These are phyloP conservation scores for Geotrichum restrictum DNA, from an alignment of 1,139 yeast genomes.

Conservation along the genomic window DNA sequence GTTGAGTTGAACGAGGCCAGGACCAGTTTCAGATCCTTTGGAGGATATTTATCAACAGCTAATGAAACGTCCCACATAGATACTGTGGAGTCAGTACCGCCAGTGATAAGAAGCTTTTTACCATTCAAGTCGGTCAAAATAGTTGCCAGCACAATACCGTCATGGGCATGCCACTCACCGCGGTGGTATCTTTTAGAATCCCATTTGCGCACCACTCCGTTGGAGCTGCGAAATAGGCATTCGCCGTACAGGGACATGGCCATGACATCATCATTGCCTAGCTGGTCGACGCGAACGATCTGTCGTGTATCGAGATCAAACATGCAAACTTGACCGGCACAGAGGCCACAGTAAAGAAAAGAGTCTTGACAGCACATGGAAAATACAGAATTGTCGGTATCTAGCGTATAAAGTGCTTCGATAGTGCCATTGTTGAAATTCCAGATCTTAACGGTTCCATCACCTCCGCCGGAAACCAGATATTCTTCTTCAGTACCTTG, in stretches of 20 bases:
- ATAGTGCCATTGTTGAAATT: constrained; percentile 36
- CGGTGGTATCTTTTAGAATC: constrained; percentile 31
- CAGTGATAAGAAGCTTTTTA: constrained; percentile 44
- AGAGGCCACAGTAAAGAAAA: constrained; percentile 72
- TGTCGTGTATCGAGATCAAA: constrained; percentile 85
- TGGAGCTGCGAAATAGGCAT: constrained; percentile 50
- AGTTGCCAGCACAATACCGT: constrained; percentile 34
- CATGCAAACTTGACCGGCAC: constrained; percentile 66
- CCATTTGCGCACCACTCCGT: constrained; percentile 34
- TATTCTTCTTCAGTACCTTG: constrained; percentile 36
- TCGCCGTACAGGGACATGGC: constrained; percentile 52
- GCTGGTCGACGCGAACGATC: constrained; percentile 46
- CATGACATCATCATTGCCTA: constrained; percentile 48
- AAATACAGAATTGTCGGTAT: constrained; percentile 65
- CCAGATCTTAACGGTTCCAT: constrained; percentile 83
- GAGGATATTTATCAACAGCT: constrained; percentile 16
- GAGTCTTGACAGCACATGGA: constrained; percentile 62
- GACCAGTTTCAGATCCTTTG: constrained; percentile 1
- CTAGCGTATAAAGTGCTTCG: constrained; percentile 44
- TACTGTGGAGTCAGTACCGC: constrained; percentile 58
- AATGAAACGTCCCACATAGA: constrained; percentile 55
- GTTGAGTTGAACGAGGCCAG: constrained; percentile 24
- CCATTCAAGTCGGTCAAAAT: constrained; percentile 27
- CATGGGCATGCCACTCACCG: constrained; percentile 38
- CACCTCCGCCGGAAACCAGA: constrained; percentile 79